These are phyloP conservation scores for Aspergillus floridensis DNA, from an alignment of 2,329 filamentous ascomycete species.

Conservation along the genomic window DNA sequence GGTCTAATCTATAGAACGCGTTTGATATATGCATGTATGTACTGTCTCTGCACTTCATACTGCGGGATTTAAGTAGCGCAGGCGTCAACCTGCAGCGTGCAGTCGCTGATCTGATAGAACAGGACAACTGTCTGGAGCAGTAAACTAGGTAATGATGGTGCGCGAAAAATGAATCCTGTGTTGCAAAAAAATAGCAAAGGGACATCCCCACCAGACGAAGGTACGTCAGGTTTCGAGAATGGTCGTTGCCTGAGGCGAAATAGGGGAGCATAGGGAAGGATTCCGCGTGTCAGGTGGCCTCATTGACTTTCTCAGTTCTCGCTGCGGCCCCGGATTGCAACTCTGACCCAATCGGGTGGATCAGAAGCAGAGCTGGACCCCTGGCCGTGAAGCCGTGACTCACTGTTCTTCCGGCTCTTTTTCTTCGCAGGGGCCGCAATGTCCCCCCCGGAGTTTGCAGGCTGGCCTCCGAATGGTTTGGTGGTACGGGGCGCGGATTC, in stretches of 20 bases:
- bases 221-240: slow-evolving; percentile 13
- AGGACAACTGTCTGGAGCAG: background rate
- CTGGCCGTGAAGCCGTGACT: slow-evolving; percentile 9
- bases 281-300: slow-evolving; percentile 15
- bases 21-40: background rate
- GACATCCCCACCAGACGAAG: background rate
- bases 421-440: slow-evolving; percentile 6
- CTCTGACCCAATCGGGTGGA: slow-evolving; percentile 16
- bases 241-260: slow-evolving; percentile 14
- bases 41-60: background rate
- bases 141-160: background rate
- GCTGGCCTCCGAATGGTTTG: background rate
- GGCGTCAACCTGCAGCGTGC: background rate
- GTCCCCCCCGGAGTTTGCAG: slow-evolving; percentile 9
- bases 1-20: background rate
- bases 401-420: slow-evolving; percentile 13
- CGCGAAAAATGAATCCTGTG: background rate
- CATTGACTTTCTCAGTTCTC: slow-evolving; percentile 1
- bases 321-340: slow-evolving; percentile 14
- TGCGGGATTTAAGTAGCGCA: background rate
- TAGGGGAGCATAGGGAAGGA: background rate
- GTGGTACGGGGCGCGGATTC: slow-evolving; percentile 1
- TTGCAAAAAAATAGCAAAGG: background rate
- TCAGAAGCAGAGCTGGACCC: background rate
- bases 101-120: background rate